phyloP scores from a whole-genome alignment of 495 filamentous ascomycete species.

The Stereocaulon alpinum region DNA sequence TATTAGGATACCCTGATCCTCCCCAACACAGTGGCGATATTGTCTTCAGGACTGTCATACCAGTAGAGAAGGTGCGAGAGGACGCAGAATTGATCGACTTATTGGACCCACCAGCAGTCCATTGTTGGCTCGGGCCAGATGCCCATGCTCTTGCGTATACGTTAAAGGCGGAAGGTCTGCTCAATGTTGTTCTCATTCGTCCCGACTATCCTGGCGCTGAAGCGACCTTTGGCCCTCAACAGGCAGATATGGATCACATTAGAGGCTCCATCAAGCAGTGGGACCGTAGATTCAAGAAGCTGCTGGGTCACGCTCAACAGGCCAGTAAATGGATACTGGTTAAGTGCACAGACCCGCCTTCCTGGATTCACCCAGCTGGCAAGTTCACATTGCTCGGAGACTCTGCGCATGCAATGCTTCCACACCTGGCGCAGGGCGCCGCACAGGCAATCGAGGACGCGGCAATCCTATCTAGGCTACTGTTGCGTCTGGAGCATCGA shows the following conservation, averaged over 20 bases:
- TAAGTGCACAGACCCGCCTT: constrained; percentile 24
- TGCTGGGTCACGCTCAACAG: constrained; percentile 39
- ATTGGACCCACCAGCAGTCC: constrained; percentile 18
- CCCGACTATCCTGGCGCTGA: constrained; percentile 51
- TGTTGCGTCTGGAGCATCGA: constrained; percentile 30
- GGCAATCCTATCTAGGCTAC: constrained; percentile 37
- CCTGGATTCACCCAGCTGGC: constrained; percentile 37
- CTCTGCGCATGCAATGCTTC: constrained; percentile 56
- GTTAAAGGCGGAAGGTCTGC: constrained; percentile 37
- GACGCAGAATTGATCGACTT: constrained; percentile 30
- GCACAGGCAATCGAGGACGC: constrained; percentile 43
- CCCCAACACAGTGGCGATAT: constrained; percentile 46
- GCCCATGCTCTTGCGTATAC: constrained; percentile 47
- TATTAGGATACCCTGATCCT: constrained; percentile 32
- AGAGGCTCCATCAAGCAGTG: constrained; percentile 44
- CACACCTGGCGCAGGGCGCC: constrained; percentile 44
- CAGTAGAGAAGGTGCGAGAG: constrained; percentile 36
- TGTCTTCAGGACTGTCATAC: constrained; percentile 46
- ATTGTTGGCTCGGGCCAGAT: constrained; percentile 35
- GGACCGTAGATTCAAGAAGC: constrained; percentile 37
- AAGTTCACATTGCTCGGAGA: constrained; percentile 54
- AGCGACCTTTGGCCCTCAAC: constrained; percentile 37
- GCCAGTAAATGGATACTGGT: constrained; percentile 42
- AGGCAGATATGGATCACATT: constrained; percentile 56
- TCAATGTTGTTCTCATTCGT: constrained; percentile 52